Evolutionary conservation across 2,329 filamentous ascomycete species (phyloP).

Genomic region (Talaromyces sp.): DNA sequence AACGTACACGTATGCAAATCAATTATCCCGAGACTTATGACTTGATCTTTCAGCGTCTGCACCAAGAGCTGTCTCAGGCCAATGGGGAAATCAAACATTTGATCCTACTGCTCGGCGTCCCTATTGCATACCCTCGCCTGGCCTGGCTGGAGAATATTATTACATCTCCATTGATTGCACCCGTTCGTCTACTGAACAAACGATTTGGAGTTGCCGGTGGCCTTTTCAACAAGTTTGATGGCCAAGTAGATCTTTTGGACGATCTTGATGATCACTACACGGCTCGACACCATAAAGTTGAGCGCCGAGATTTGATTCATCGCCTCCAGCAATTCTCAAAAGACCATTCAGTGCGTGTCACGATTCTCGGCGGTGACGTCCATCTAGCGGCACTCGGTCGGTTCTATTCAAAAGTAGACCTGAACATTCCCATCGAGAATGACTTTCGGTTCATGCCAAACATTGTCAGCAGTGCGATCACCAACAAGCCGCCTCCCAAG

Average conservation of each 20-base stretch:
- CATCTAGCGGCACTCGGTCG: conserved; percentile 62
- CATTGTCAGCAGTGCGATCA: conserved; percentile 63
- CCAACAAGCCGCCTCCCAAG: conserved; percentile 64
- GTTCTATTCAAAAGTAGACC: conserved; percentile 61
- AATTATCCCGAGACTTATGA: conserved; percentile 72
- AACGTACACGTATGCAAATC: conserved; percentile 86
- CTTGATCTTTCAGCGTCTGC: conserved; percentile 56
- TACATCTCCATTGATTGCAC: conserved; percentile 78
- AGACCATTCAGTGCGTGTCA: conserved; percentile 55
- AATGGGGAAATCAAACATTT: conserved; percentile 61
- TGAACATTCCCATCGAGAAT: conserved; percentile 54
- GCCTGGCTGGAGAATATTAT: conserved; percentile 97
- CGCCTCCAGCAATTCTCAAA: conserved; percentile 59
- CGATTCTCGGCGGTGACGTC: conserved; percentile 63
- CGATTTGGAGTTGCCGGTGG: conserved; percentile 81
- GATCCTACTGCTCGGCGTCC: conserved; percentile 64
- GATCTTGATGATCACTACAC: conserved; percentile 76
- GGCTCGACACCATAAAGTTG: conserved; percentile 82
- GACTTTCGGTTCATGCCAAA: conserved; percentile 65
- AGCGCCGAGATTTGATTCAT: conserved; percentile 71
- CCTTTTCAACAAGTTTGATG: conserved; percentile 92
- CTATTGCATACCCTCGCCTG: conserved; percentile 69
- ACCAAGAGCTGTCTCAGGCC: conserved; percentile 49
- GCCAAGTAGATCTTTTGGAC: conserved; percentile 63
- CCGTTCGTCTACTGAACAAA: conserved; percentile 84